Evolutionary conservation across 805 yeast species (phyloP).

Genomic region (Hanseniaspora jakobsenii): DNA sequence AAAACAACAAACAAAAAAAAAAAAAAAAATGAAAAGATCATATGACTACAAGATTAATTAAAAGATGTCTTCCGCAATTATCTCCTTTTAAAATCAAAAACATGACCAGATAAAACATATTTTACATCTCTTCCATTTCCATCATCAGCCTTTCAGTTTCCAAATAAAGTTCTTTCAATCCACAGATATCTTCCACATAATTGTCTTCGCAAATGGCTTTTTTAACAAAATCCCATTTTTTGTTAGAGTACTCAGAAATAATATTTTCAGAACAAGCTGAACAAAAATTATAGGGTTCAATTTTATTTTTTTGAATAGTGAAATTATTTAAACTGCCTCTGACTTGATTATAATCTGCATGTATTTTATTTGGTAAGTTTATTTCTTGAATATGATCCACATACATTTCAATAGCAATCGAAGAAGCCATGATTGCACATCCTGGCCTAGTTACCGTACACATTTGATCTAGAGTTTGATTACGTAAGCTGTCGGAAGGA

Average conservation of each 20-base stretch:
- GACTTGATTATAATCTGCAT: too few species aligned
- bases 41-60: too few species aligned
- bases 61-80: too few species aligned
- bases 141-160: constrained; percentile 44
- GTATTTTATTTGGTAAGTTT: too few species aligned
- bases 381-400: constrained; percentile 62
- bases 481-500: constrained; percentile 76
- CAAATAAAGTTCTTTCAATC: constrained; percentile 59
- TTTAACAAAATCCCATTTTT: constrained; percentile 75
- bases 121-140: constrained; percentile 7
- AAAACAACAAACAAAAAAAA: too few species aligned
- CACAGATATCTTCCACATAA: constrained; percentile 67
- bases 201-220: constrained; percentile 53
- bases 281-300: constrained; percentile 66
- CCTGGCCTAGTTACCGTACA: constrained; percentile 98
- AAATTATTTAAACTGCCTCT: constrained; percentile 71
- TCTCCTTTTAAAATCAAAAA: too few species aligned
- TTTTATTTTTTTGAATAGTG: constrained; percentile 48
- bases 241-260: constrained; percentile 35
- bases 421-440: constrained; percentile 75
- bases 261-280: constrained; percentile 73
- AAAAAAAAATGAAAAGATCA: too few species aligned
- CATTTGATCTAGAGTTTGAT: constrained; percentile 91
- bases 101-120: too few species aligned
- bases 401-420: constrained; percentile 73